phyloP scores from a whole-genome alignment of 306 rosid species.

The Rosa multiflora region DNA sequence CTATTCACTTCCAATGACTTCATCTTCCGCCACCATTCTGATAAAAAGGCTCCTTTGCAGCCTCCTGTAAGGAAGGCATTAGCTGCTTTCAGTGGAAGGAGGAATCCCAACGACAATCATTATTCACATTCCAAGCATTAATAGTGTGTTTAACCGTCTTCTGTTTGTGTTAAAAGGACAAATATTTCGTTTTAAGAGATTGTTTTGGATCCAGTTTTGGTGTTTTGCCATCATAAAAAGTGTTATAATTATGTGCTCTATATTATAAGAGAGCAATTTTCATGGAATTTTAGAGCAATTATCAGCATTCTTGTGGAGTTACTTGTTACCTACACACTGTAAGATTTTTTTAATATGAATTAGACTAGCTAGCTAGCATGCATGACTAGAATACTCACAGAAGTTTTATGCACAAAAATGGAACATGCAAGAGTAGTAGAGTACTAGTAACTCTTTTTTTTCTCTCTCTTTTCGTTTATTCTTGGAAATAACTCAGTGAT shows the following conservation, averaged over 20 bases:
- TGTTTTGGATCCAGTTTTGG: not conserved
- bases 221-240: not conserved
- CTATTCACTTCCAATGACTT: conserved; percentile 46
- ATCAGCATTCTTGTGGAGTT: not conserved
- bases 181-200: not conserved
- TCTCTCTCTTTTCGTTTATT: no score
- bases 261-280: not conserved
- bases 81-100: conserved; percentile 71
- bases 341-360: no score
- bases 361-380: no score
- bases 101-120: conserved; percentile 96
- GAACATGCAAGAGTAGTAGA: no score
- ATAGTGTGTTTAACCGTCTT: conserved; percentile 4
- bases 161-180: not conserved
- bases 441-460: no score
- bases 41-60: conserved; percentile 71
- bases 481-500: no score
- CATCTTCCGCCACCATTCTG: conserved; percentile 71
- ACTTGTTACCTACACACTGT: no score
- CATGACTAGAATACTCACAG: no score
- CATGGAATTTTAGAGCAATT: not conserved
- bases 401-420: no score
- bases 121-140: conserved; percentile 64
- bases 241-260: not conserved
- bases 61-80: conserved; percentile 83